phyloP scores from a whole-genome alignment of 2,329 filamentous ascomycete species.

The Daldinia sp. region DNA sequence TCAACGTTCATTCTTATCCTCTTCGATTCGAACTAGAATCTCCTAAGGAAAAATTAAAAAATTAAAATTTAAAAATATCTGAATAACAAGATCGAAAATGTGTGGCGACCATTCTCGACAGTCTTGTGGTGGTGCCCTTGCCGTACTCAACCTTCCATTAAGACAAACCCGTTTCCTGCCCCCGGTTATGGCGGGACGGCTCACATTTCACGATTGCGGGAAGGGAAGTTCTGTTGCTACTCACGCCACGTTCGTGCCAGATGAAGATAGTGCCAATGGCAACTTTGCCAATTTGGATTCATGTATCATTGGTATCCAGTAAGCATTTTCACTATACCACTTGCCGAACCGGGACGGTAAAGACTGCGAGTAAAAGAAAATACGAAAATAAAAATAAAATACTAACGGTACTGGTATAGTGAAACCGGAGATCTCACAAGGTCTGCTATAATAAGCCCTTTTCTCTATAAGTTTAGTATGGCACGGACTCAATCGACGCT shows the following conservation, averaged over 20 bases:
- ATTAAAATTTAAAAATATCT: too few relatives aligned
- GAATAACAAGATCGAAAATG: constrained; percentile 45
- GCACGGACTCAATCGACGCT: constrained; percentile 13
- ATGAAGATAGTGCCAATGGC: constrained; percentile 30
- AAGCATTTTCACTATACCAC: constrained; percentile 35
- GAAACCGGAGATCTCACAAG: constrained; percentile 55
- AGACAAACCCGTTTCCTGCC: constrained; percentile 14
- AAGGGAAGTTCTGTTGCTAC: constrained; percentile 50
- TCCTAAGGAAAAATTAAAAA: too few relatives aligned
- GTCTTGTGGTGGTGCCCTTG: constrained; percentile 57
- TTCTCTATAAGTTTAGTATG: constrained; percentile 52
- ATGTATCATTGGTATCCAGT: constrained; percentile 56
- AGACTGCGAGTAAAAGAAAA: not conserved
- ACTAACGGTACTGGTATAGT: constrained; percentile 39
- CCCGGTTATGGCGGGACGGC: constrained; percentile 35
- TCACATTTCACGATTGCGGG: constrained; percentile 55
- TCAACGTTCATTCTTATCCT: not conserved
- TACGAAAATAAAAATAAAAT: too few relatives aligned
- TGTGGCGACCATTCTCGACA: constrained; percentile 54
- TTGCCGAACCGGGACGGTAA: not conserved
- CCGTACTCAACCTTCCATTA: constrained; percentile 50
- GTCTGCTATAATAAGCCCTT: constrained; percentile 52
- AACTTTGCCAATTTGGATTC: constrained; percentile 41
- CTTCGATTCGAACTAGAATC: too few relatives aligned
- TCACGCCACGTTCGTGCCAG: constrained; percentile 53